Evolutionary conservation across 371 early-diverging fungal genomes (phyloP).

Genomic region (Cokeromyces recurvatus): DNA sequence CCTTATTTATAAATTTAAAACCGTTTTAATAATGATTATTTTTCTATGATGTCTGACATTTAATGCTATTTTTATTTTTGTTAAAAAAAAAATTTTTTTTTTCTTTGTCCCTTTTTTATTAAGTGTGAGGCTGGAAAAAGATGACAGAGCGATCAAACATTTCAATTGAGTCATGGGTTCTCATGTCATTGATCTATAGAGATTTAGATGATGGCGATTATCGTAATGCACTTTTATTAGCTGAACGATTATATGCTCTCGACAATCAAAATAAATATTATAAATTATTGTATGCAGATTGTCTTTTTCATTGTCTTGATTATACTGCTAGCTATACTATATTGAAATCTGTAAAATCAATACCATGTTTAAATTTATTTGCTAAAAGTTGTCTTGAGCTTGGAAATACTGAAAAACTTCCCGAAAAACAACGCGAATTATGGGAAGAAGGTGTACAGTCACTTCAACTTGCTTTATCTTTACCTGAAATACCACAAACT

Average conservation of each 20-base stretch:
- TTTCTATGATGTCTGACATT: too few species aligned
- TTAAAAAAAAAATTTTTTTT: neutral
- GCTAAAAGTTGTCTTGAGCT: constrained; percentile 41
- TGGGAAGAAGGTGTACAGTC: constrained; percentile 48
- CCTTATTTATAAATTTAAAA: too few species aligned
- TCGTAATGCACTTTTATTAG: constrained; percentile 35
- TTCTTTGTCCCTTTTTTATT: neutral
- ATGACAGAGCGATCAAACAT: constrained; percentile 2
- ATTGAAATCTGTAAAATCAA: constrained; percentile 16
- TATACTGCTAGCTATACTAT: constrained; percentile 32
- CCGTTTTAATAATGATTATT: too few species aligned
- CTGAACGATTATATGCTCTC: constrained; percentile 47
- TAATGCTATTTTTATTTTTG: neutral
- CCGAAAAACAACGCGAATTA: constrained; percentile 28
- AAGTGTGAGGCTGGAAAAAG: neutral
- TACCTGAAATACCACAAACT: constrained; percentile 4
- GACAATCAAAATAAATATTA: constrained; percentile 34
- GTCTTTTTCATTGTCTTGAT: constrained; percentile 30
- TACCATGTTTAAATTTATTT: constrained; percentile 36
- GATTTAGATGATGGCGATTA: constrained; percentile 44
- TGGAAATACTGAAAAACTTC: constrained; percentile 38
- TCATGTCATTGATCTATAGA: constrained; percentile 34
- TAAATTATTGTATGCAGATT: constrained; percentile 37
- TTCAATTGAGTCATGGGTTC: constrained; percentile 37
- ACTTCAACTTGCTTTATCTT: constrained; percentile 18